Conservation (phyloP, 2,329 filamentous ascomycete species). For the Alternaria triticimaculans region DNA sequence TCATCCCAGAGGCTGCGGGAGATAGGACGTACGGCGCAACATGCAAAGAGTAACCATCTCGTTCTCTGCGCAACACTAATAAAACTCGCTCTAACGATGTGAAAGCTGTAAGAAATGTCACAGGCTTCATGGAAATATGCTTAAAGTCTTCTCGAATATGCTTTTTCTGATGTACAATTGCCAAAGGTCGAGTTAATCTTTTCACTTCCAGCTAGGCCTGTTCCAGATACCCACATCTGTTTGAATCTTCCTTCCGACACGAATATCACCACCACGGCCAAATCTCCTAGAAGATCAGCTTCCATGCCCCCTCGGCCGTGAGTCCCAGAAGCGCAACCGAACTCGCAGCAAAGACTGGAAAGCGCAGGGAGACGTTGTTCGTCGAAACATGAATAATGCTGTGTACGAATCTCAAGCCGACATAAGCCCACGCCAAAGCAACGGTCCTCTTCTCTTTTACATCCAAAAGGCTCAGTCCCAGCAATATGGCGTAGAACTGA, state of each 20-base stretch:
- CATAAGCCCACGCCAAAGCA: background rate
- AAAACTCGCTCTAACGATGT: too few species aligned
- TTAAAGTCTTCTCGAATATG: background rate
- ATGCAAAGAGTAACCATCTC: background rate
- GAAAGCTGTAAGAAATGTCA: too few species aligned
- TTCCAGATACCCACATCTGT: background rate
- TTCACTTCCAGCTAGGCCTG: background rate
- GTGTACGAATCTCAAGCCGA: background rate
- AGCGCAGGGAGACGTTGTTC: background rate
- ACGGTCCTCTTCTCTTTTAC: background rate
- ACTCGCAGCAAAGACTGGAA: background rate
- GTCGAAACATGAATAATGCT: background rate
- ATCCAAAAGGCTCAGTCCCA: background rate
- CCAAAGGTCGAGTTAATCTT: background rate
- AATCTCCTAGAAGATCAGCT: background rate
- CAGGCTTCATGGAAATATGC: background rate
- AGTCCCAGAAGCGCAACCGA: background rate
- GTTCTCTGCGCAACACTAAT: background rate
- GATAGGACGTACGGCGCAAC: background rate
- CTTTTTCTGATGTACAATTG: background rate
- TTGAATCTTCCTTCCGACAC: background rate
- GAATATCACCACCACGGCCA: background rate
- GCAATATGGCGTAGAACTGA: background rate
- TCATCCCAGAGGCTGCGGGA: background rate
- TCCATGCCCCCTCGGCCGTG: background rate